phyloP scores from a whole-genome alignment of 495 filamentous ascomycete genomes.

The Lineolata rhizophorae region DNA sequence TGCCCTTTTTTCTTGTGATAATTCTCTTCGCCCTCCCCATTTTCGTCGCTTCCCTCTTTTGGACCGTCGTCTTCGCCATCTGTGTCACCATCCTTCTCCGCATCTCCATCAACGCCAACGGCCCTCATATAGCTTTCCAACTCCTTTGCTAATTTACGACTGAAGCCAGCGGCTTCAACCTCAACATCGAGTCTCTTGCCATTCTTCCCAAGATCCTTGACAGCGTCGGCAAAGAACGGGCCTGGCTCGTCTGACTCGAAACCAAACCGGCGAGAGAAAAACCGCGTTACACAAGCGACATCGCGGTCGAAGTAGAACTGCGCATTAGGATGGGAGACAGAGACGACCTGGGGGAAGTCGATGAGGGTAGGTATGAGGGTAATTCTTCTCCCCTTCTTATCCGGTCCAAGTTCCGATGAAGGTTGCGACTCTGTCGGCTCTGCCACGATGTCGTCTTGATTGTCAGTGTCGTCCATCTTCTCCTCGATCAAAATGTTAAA shows the following conservation, averaged over 20 bases:
- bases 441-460: too few species aligned
- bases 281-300: slow-evolving; percentile 79
- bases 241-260: slow-evolving; percentile 66
- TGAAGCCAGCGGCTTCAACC: slow-evolving; percentile 85
- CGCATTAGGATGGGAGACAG: slow-evolving; percentile 82
- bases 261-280: slow-evolving; percentile 73
- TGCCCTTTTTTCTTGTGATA: too few species aligned
- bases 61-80: too few species aligned
- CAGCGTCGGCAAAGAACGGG: slow-evolving; percentile 65
- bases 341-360: slow-evolving; percentile 96
- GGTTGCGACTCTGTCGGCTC: background rate
- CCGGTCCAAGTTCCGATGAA: background rate
- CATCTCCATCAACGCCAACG: slow-evolving; percentile 36
- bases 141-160: slow-evolving; percentile 86
- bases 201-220: slow-evolving; percentile 44
- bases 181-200: slow-evolving; percentile 12
- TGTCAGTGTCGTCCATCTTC: background rate
- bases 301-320: slow-evolving; percentile 92
- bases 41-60: too few species aligned
- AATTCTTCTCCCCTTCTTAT: slow-evolving; percentile 8
- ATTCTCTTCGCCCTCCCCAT: too few species aligned
- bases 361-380: slow-evolving; percentile 55
- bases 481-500: slow-evolving; percentile 94
- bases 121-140: slow-evolving; percentile 73
- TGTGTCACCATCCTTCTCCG: slow-evolving; percentile 19